Percentiles rank a stretch among this genome's conserved stretches.
These are phyloP conservation scores for Cladosporium sp. DNA, from an alignment of 2,329 filamentous ascomycete species.

Conservation along the genomic window DNA sequence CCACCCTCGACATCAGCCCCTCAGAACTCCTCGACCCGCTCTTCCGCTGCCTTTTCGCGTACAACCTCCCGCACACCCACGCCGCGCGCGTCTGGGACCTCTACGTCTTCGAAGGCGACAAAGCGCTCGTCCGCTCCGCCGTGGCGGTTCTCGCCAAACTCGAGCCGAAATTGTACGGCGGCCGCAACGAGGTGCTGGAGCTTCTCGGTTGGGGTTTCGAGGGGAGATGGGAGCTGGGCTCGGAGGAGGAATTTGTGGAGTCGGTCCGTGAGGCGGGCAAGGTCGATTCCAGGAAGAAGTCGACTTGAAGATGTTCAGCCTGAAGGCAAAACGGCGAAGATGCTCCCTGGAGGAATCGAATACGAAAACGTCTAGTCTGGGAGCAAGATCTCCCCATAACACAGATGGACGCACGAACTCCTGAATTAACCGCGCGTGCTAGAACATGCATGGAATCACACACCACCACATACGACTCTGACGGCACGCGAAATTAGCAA, in stretches of 20 bases:
- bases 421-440: neutral
- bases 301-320: neutral
- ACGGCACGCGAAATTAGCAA: neutral
- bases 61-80: slow-evolving; percentile 34
- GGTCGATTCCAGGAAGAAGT: slow-evolving; percentile 21
- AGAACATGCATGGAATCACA: neutral
- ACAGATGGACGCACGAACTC: neutral
- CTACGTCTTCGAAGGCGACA: slow-evolving; percentile 77
- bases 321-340: neutral
- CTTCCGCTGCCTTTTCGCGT: slow-evolving; percentile 30
- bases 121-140: slow-evolving; percentile 64
- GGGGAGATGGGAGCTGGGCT: slow-evolving; percentile 29
- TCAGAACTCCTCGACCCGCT: slow-evolving; percentile 33
- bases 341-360: slow-evolving; percentile 3
- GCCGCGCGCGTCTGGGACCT: slow-evolving; percentile 75
- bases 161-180: slow-evolving; percentile 49
- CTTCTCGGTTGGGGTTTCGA: slow-evolving; percentile 39
- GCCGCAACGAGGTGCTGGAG: slow-evolving; percentile 40
- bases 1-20: slow-evolving; percentile 29
- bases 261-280: slow-evolving; percentile 36
- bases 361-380: neutral
- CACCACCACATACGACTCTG: neutral
- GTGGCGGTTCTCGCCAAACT: slow-evolving; percentile 59
- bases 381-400: neutral
- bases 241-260: slow-evolving; percentile 39